Conservation (phyloP, 441 rosid species). For the Mallotus japonicus region DNA sequence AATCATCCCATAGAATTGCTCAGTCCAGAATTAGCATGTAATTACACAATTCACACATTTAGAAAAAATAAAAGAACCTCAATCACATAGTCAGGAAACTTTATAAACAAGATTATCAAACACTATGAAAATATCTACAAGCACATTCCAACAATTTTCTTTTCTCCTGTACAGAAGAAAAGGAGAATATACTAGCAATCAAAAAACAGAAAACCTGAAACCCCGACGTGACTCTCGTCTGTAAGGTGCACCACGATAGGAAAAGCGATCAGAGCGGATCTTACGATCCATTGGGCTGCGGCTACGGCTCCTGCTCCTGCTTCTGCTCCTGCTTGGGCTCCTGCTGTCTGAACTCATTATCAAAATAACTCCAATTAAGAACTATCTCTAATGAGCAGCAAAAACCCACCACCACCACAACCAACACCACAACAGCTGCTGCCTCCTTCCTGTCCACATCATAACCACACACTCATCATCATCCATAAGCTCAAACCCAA, state of each 20-base stretch:
- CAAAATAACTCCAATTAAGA: constrained; percentile 36
- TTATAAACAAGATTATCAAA: neutral
- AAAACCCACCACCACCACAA: constrained; percentile 31
- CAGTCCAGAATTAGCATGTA: neutral
- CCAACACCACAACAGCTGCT: constrained; percentile 42
- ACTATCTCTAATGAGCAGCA: constrained; percentile 47
- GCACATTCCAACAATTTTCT: constrained; percentile 10
- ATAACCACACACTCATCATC: constrained; percentile 67
- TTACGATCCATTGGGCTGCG: constrained; percentile 85
- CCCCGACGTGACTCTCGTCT: constrained; percentile 69
- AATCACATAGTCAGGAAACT: neutral
- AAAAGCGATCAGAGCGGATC: constrained; percentile 71
- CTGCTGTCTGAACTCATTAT: constrained; percentile 74
- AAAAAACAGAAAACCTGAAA: constrained; percentile 65
- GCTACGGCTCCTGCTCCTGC: constrained; percentile 73
- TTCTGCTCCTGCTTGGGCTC: constrained; percentile 44
- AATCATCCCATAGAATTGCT: neutral
- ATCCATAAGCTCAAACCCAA: constrained; percentile 50
- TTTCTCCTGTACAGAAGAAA: constrained; percentile 14
- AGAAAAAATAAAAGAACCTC: neutral
- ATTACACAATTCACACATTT: neutral
- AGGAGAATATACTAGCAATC: constrained; percentile 25
- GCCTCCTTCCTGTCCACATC: constrained; percentile 69
- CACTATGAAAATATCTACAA: neutral
- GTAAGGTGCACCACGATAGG: constrained; percentile 89